phyloP scores from a whole-genome alignment of 306 rosid genomes.

The Pterocarpus macrocarpus region DNA sequence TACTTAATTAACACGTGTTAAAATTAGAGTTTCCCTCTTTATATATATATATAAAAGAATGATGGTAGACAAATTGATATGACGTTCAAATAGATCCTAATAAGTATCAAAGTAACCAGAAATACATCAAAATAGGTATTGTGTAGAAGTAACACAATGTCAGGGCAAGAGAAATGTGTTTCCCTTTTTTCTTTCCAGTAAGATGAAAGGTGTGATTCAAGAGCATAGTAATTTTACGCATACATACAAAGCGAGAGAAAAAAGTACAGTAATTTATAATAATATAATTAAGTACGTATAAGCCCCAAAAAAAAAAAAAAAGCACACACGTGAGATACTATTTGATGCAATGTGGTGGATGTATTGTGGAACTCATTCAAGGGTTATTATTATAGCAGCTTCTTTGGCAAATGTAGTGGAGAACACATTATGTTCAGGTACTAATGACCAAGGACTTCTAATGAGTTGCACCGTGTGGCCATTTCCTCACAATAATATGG shows the following conservation, averaged over 20 bases:
- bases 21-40: too few species aligned
- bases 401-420: constrained; percentile 41
- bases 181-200: too few species aligned
- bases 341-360: constrained; percentile 15
- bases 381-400: constrained; percentile 16
- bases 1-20: neutral
- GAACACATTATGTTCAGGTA: constrained; percentile 30
- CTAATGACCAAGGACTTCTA: constrained; percentile 35
- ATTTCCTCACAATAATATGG: constrained; percentile 46
- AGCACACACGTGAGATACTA: neutral
- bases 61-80: neutral
- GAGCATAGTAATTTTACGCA: neutral
- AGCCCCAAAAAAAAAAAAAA: neutral
- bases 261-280: neutral
- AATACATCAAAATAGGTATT: neutral
- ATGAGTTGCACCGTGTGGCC: constrained; percentile 60
- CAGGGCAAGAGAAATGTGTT: neutral
- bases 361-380: constrained; percentile 8
- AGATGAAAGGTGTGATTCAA: neutral
- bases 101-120: neutral
- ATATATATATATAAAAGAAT: neutral
- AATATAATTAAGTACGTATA: neutral
- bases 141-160: neutral
- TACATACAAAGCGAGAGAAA: too few species aligned
- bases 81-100: neutral